Conservation (phyloP, 768 basidiomycete genomes). For the Melanogaster broomeanus region DNA sequence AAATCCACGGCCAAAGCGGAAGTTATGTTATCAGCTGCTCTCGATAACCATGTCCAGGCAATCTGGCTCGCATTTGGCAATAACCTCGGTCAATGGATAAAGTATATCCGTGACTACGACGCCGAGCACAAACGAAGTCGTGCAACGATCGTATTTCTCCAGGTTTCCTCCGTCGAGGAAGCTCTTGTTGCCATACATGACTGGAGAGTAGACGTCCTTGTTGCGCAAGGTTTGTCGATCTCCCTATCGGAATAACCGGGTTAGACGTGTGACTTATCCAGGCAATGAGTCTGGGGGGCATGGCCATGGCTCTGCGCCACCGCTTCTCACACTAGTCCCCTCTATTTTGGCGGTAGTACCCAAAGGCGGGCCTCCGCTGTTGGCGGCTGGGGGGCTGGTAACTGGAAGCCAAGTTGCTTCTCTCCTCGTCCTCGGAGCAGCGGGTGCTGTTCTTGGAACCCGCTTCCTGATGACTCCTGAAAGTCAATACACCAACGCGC, state of each 20-base stretch:
- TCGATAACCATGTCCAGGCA: conserved; percentile 58
- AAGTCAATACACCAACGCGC: conserved; percentile 53
- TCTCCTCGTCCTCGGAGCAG: conserved; percentile 64
- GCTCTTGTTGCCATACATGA: conserved; percentile 58
- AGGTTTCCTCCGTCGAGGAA: conserved; percentile 61
- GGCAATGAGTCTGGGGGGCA: conserved; percentile 85
- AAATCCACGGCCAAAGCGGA: conserved; percentile 39
- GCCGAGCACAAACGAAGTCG: conserved; percentile 37
- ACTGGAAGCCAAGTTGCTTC: conserved; percentile 67
- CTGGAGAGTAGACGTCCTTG: conserved; percentile 74
- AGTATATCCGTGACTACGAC: conserved; percentile 59
- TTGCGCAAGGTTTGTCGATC: conserved; percentile 66
- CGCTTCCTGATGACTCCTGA: conserved; percentile 73
- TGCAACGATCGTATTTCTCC: conserved; percentile 61
- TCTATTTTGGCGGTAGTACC: conserved; percentile 48
- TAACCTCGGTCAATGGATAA: conserved; percentile 59
- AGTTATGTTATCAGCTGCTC: conserved; percentile 47
- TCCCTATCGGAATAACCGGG: not conserved
- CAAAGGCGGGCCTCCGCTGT: conserved; percentile 48
- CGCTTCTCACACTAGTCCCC: conserved; percentile 62
- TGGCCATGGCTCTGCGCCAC: conserved; percentile 55
- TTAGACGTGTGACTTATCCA: conserved; percentile 27
- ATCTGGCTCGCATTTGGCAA: conserved; percentile 78
- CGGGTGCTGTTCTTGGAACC: conserved; percentile 72
- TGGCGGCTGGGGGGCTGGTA: conserved; percentile 76